Evolutionary conservation across 1,139 yeast species (phyloP), one percentile per base, ranked within the genome.

Genomic region (Yamadazyma sp.): DNA sequence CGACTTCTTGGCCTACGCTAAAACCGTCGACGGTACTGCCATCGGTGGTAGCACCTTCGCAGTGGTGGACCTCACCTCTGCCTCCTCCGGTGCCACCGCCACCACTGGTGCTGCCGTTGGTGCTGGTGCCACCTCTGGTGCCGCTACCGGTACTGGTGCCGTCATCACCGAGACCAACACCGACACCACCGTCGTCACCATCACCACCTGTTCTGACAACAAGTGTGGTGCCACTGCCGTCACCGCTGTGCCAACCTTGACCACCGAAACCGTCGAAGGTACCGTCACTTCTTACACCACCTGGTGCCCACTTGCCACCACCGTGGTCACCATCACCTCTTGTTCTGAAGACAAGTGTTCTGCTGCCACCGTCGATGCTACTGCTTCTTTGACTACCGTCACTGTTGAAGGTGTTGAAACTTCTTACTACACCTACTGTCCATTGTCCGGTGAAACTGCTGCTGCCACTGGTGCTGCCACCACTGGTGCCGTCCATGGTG

Each of bases 241-340:
- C 39, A 54, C 68, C 30, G 67, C 64, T 38, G 58, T 62, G 35
- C 43, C 34, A 36, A 37, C 45, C 30, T 31, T 41, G 18, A 46
- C 49, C 25, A 48, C 54, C 24, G 60, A 56, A 20, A 54, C 62
- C 29, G 51, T 53, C 30, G 48, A 44, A 31, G 61, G 55, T 39
- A 56, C 65, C 39, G 53, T 46, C 30, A 62, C 71, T 39, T 49
- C 51, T 34, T 61, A 55, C 62, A 59, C 69, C 50, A 64, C 71
- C 35, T 62, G 56, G 56, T 62, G 69, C 44, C 71, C 69, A 47
- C 26, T 56, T 30, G 45, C 34, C 33, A 41, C 44, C 33, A 42
- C 50, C 27, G 61, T 68, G 46, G 64, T 69, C 45, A 75, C 82
- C 55, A 61, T 75, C 61, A 75, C 80, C 44, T 66, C 75, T 28